phyloP scores from a whole-genome alignment of 1,284 basidiomycete species.

The Fomes fomentarius region DNA sequence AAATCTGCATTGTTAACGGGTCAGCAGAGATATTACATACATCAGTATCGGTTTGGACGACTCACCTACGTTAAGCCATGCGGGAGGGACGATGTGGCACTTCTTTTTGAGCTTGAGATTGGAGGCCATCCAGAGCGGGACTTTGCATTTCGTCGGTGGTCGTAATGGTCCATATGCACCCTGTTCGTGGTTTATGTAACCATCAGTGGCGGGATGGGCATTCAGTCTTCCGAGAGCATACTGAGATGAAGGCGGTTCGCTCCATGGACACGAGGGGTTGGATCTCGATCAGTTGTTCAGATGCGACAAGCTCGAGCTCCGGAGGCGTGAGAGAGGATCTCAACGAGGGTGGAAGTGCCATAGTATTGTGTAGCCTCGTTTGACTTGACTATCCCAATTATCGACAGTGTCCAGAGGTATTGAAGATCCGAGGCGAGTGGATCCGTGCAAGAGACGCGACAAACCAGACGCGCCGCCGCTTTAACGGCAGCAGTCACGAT shows the following conservation, averaged over 20 bases:
- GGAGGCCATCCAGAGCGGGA: slow-evolving; percentile 95
- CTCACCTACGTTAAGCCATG: slow-evolving; percentile 88
- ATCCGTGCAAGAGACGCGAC: slow-evolving; percentile 4
- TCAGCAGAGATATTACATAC: too few species aligned
- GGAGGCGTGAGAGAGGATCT: slow-evolving; percentile 69
- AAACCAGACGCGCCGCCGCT: slow-evolving; percentile 6
- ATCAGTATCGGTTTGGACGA: slow-evolving; percentile 6
- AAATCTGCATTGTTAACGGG: too few species aligned
- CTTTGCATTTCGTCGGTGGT: slow-evolving; percentile 80
- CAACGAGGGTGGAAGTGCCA: slow-evolving; percentile 63
- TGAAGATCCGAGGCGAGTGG: neutral
- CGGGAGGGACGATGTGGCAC: slow-evolving; percentile 88
- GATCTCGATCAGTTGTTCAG: slow-evolving; percentile 81
- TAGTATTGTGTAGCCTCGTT: too few species aligned
- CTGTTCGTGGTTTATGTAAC: too few species aligned
- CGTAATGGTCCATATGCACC: slow-evolving; percentile 92
- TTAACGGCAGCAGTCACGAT: slow-evolving; percentile 9
- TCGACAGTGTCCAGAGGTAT: too few species aligned
- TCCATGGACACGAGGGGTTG: slow-evolving; percentile 88
- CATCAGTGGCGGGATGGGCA: too few species aligned
- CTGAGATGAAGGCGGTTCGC: slow-evolving; percentile 85
- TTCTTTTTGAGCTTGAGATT: slow-evolving; percentile 94
- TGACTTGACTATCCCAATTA: too few species aligned
- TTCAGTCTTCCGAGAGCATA: too few species aligned
- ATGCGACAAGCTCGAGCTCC: slow-evolving; percentile 87